A percentile compares a stretch with the other conserved stretches of the same genome.
Conservation (phyloP, 352 stramenopile species). For the Globisporangium yorkense region DNA sequence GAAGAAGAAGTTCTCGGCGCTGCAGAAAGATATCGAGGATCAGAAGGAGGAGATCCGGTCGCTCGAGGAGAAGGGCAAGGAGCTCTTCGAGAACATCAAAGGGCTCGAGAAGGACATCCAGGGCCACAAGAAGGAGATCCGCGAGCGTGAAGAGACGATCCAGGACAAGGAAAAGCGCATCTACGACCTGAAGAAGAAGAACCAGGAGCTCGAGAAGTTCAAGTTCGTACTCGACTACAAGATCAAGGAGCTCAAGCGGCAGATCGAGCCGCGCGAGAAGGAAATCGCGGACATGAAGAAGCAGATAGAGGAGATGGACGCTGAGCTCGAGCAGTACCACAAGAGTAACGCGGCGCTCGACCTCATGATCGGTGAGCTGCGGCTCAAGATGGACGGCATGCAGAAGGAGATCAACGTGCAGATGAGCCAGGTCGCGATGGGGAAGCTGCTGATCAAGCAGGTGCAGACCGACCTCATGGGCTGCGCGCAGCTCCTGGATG, state of each 20-base stretch:
- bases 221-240: constrained; percentile 97
- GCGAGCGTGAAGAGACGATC: constrained; percentile 91
- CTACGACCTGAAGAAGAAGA: constrained; percentile 97
- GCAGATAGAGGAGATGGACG: constrained; percentile 95
- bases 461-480: constrained; percentile 72
- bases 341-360: constrained; percentile 93
- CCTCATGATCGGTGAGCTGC: constrained; percentile 92
- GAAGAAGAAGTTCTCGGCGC: constrained; percentile 94
- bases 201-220: constrained; percentile 96
- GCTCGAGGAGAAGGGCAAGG: constrained; percentile 89
- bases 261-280: constrained; percentile 94
- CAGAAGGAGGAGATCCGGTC: constrained; percentile 92
- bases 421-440: constrained; percentile 53
- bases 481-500: constrained; percentile 68
- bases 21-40: constrained; percentile 94
- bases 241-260: constrained; percentile 95
- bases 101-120: constrained; percentile 91
- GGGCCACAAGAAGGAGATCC: constrained; percentile 91
- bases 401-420: constrained; percentile 78
- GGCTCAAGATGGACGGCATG: constrained; percentile 92
- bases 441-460: constrained; percentile 65
- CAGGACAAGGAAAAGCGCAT: constrained; percentile 96
- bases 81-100: constrained; percentile 91
- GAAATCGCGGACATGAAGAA: constrained; percentile 94
- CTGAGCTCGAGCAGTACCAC: constrained; percentile 93